phyloP scores from a whole-genome alignment of 2,329 filamentous ascomycete genomes.

The Grosmannia huntii region DNA sequence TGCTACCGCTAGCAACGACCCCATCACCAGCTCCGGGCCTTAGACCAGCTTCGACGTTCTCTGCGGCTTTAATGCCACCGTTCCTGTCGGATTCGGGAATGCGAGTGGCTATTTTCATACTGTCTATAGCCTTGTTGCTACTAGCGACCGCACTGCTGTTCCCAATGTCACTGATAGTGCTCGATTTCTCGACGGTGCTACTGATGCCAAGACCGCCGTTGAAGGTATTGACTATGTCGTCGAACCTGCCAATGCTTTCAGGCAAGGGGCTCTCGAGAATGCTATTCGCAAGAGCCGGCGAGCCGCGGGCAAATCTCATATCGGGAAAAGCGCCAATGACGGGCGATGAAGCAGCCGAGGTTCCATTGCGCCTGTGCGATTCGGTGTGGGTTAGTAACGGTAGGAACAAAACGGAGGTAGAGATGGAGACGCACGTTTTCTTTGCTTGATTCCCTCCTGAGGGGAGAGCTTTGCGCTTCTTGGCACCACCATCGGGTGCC shows the following conservation, averaged over 20 bases:
- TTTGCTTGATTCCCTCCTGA: conserved; percentile 58
- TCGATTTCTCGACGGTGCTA: neutral
- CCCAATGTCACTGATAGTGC: neutral
- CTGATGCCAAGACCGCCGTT: neutral
- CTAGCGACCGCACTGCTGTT: neutral
- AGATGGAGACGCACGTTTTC: conserved; percentile 49
- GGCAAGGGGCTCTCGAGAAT: neutral
- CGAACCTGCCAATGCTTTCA: neutral
- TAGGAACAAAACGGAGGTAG: conserved; percentile 15
- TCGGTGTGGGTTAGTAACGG: conserved; percentile 7
- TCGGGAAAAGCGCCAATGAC: conserved; percentile 58
- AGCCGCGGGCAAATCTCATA: conserved; percentile 35
- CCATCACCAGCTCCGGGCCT: neutral
- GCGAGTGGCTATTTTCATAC: neutral
- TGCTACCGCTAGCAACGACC: neutral
- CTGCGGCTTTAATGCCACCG: neutral
- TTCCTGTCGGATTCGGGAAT: neutral
- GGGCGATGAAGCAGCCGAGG: conserved; percentile 63
- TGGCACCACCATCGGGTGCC: conserved; percentile 49
- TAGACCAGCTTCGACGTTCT: neutral
- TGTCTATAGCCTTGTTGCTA: neutral
- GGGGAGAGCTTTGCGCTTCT: conserved; percentile 55
- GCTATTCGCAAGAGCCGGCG: conserved; percentile 42
- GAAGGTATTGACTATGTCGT: neutral
- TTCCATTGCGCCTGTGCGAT: conserved; percentile 19